These are phyloP conservation scores for Emergomyces pasteurianus DNA, from an alignment of 2,329 filamentous ascomycete genomes.

Conservation along the genomic window DNA sequence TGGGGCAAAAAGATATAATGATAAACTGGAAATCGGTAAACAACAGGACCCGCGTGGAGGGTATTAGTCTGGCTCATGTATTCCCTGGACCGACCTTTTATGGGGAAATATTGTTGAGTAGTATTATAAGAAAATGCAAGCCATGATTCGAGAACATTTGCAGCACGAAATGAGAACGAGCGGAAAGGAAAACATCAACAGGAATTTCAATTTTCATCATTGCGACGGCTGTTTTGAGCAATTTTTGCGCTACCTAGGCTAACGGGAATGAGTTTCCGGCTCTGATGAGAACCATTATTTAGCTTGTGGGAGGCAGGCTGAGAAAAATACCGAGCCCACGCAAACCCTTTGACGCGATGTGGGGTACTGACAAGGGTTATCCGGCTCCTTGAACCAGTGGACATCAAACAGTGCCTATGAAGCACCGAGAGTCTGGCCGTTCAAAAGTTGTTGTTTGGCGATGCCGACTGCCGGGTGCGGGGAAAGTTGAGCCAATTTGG, in stretches of 20 bases:
- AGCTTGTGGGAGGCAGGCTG: neutral
- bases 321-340: neutral
- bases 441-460: neutral
- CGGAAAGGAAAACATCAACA: neutral
- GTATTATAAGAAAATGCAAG: neutral
- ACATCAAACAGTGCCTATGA: neutral
- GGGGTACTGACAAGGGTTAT: neutral
- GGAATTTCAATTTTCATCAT: neutral
- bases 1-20: neutral
- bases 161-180: neutral
- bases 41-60: too few relatives aligned
- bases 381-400: neutral
- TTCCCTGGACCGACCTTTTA: neutral
- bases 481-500: neutral
- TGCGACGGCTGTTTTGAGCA: neutral
- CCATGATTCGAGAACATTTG: neutral
- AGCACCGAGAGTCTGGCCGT: neutral
- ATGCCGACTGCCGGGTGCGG: neutral
- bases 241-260: neutral
- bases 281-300: neutral
- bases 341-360: neutral
- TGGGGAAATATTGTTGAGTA: neutral
- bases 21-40: neutral
- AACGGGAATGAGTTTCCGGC: neutral
- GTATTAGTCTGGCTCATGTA: neutral